A percentile compares a stretch with the other conserved stretches of the same genome.
Evolutionary conservation across 2,329 filamentous ascomycete species (phyloP).

Genomic region (Westerdykella ornata): DNA sequence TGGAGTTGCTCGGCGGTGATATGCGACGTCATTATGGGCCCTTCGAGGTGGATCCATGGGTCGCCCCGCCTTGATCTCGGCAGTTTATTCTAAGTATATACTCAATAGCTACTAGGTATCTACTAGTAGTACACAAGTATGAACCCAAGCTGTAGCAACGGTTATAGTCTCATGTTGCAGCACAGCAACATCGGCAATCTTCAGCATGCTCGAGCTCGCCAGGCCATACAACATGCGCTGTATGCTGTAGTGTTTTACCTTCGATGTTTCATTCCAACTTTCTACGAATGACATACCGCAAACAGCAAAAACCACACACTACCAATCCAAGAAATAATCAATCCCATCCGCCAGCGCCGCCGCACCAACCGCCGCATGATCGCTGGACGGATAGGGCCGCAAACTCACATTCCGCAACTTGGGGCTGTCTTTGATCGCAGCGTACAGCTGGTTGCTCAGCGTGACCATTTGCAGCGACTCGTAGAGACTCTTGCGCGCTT

Average conservation of each 20-base stretch:
- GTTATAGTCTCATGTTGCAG: too few species aligned
- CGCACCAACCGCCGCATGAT: conserved; percentile 26
- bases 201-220: too few species aligned
- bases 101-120: too few species aligned
- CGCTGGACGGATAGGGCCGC: conserved; percentile 27
- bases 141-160: too few species aligned
- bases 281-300: too few species aligned
- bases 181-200: too few species aligned
- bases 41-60: not conserved
- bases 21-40: conserved; percentile 2
- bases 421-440: conserved; percentile 15
- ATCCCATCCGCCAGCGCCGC: conserved; percentile 27
- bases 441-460: conserved; percentile 19
- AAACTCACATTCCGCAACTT: conserved; percentile 22
- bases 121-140: too few species aligned
- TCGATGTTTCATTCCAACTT: too few species aligned
- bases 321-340: conserved; percentile 32
- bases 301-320: not conserved
- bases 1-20: not conserved
- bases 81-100: too few species aligned
- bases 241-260: too few species aligned
- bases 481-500: conserved; percentile 20
- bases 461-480: conserved; percentile 19
- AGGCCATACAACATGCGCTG: too few species aligned
- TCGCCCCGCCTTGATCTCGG: too few species aligned